A percentile compares a stretch with the other conserved stretches of the same genome.
phyloP scores from a whole-genome alignment of 1,284 basidiomycete species.

The Trametes versicolor region DNA sequence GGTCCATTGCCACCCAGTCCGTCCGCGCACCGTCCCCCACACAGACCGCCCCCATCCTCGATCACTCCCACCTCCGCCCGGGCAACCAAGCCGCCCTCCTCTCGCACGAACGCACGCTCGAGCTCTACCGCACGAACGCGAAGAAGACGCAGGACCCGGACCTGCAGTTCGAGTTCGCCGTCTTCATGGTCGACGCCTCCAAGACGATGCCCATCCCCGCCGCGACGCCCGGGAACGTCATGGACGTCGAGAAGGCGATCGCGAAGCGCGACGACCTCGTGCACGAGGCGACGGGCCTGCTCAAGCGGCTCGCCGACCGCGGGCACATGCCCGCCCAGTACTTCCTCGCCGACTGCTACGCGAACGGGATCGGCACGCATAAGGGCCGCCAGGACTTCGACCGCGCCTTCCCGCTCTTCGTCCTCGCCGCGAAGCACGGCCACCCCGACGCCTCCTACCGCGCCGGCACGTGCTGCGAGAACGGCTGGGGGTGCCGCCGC shows the following conservation, averaged over 20 bases:
- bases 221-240: slow-evolving; percentile 72
- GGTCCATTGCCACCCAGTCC: slow-evolving; percentile 50
- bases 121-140: slow-evolving; percentile 96
- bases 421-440: slow-evolving; percentile 97
- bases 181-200: slow-evolving; percentile 98
- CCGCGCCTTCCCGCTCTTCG: slow-evolving; percentile 94
- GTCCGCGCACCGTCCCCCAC: slow-evolving; percentile 62
- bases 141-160: slow-evolving; percentile 99
- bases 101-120: slow-evolving; percentile 94
- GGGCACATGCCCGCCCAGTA: slow-evolving; percentile 96
- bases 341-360: slow-evolving; percentile 97
- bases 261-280: slow-evolving; percentile 89
- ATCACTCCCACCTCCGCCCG: slow-evolving; percentile 94
- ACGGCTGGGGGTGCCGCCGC: slow-evolving; percentile 97
- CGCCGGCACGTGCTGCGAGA: slow-evolving; percentile 97
- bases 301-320: slow-evolving; percentile 92
- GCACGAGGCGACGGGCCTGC: slow-evolving; percentile 85
- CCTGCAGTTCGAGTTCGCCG: slow-evolving; percentile 97
- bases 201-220: slow-evolving; percentile 85
- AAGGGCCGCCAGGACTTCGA: slow-evolving; percentile 96
- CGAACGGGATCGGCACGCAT: slow-evolving; percentile 94
- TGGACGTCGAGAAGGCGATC: slow-evolving; percentile 81
- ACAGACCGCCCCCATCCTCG: slow-evolving; percentile 72
- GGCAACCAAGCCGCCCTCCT: slow-evolving; percentile 93
- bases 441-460: slow-evolving; percentile 97